Conservation (phyloP, 768 basidiomycete genomes). For the Nevesoporus exiguus region DNA sequence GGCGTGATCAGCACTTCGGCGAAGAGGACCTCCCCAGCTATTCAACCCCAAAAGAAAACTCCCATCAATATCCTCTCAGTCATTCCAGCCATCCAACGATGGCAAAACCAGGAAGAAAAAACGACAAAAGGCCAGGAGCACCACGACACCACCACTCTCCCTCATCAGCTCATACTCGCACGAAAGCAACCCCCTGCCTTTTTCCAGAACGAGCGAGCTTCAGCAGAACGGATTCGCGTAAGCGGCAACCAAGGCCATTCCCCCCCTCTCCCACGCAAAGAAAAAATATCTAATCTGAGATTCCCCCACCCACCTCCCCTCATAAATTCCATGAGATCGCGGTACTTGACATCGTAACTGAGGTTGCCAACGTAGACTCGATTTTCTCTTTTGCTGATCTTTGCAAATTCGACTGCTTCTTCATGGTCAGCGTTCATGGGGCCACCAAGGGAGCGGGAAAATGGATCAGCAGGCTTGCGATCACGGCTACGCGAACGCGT, state of each 20-base stretch:
- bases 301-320: constrained; percentile 98
- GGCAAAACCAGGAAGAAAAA: constrained; percentile 40
- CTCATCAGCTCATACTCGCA: constrained; percentile 36
- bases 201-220: constrained; percentile 33
- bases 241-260: constrained; percentile 25
- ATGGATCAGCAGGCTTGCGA: constrained; percentile 58
- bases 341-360: constrained; percentile 97
- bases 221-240: constrained; percentile 34
- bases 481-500: constrained; percentile 55
- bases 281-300: constrained; percentile 56
- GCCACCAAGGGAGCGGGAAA: constrained; percentile 78
- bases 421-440: constrained; percentile 90
- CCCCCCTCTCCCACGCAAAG: constrained; percentile 38
- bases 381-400: constrained; percentile 96
- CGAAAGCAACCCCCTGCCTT: constrained; percentile 32
- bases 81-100: constrained; percentile 51
- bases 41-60: constrained; percentile 84
- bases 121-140: constrained; percentile 36
- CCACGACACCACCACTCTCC: constrained; percentile 31
- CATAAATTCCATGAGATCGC: constrained; percentile 99
- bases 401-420: constrained; percentile 93
- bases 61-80: constrained; percentile 89
- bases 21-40: constrained; percentile 99
- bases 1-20: constrained; percentile 98
- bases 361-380: constrained; percentile 98